Evolutionary conservation across 176 grass and related monocot genomes (phyloP), one percentile per base, ranked within the genome.

Genomic region (Aechmea fasciata): DNA sequence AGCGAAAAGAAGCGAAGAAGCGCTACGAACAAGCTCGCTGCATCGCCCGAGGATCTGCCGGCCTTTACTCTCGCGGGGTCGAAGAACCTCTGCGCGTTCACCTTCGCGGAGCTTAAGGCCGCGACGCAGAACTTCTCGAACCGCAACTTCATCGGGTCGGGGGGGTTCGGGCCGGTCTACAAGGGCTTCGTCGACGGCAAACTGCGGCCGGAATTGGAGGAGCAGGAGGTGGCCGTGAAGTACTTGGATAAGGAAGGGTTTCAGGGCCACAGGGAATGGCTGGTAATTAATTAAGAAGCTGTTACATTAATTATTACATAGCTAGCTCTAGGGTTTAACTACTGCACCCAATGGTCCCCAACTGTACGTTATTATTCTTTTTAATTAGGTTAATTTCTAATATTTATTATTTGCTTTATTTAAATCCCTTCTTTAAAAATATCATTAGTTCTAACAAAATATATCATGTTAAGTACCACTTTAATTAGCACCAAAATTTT

Each of bases 221-320:
- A 85, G 57, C 92, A 91, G 77, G 23, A 50, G 6, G 82, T 96
- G 50, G 92, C 92, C 10, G 71, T 96, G 67, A 96, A 96, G 78
- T 96, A 88, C 72, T 84, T 96, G 75, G 88, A 96, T 75, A 57
- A 79, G 13, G 92, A 96, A 9, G 83, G 88, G 57, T 73, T 77
- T 22, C 92, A 96, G 80, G 92, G 92, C 11, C 85, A 96, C 65
- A 82, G 78, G 67, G 92, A 96, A 76, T 96, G 92, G 92, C 88
- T 91, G 85, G 92, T 96, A 76, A n/a, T n/a, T n/a, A n/a, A n/a
- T n/a, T n/a, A n/a, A 88, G 87, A 29, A 57, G 8, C 20, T 19
- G 15, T 59, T 17, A 59, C 15, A 55, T 13, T 11, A 54, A 41
- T 7, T 26, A 26, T 26, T 26, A 41, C 33, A 41, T 41, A 26